Conservation (phyloP, 768 basidiomycete species). For the Mycena albidolilacea region DNA sequence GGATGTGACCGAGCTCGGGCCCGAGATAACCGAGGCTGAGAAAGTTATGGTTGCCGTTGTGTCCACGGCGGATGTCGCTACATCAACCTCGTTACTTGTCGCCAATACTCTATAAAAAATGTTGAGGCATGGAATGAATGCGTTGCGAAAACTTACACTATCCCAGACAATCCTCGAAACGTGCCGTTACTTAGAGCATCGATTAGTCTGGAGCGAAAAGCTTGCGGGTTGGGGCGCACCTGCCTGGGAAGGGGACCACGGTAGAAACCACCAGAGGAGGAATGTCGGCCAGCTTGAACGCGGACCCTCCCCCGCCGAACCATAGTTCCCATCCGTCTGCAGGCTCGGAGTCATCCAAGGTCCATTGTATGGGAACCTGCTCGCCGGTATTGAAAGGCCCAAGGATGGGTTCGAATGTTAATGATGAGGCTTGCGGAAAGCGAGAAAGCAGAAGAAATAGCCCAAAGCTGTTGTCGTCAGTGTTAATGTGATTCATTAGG, state of each 20-base stretch:
- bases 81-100: slow-evolving; percentile 29
- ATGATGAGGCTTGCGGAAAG: slow-evolving; percentile 13
- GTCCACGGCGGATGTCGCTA: background rate
- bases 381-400: slow-evolving; percentile 27
- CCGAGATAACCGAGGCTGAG: slow-evolving; percentile 12
- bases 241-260: slow-evolving; percentile 31
- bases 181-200: slow-evolving; percentile 16
- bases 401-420: slow-evolving; percentile 20
- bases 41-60: slow-evolving; percentile 20
- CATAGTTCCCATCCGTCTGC: slow-evolving; percentile 34
- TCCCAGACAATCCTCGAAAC: slow-evolving; percentile 31
- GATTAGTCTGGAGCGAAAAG: background rate
- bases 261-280: background rate
- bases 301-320: slow-evolving; percentile 16
- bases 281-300: slow-evolving; percentile 20
- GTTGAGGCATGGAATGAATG: background rate
- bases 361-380: slow-evolving; percentile 31
- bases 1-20: background rate
- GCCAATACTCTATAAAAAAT: slow-evolving; percentile 20
- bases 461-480: slow-evolving; percentile 15
- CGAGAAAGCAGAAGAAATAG: slow-evolving; percentile 10
- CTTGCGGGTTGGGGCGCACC: slow-evolving; percentile 2
- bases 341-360: slow-evolving; percentile 35
- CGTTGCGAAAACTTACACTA: slow-evolving; percentile 1
- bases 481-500: background rate